phyloP scores from a whole-genome alignment of 768 basidiomycete genomes.

The Amylocystis lapponica region DNA sequence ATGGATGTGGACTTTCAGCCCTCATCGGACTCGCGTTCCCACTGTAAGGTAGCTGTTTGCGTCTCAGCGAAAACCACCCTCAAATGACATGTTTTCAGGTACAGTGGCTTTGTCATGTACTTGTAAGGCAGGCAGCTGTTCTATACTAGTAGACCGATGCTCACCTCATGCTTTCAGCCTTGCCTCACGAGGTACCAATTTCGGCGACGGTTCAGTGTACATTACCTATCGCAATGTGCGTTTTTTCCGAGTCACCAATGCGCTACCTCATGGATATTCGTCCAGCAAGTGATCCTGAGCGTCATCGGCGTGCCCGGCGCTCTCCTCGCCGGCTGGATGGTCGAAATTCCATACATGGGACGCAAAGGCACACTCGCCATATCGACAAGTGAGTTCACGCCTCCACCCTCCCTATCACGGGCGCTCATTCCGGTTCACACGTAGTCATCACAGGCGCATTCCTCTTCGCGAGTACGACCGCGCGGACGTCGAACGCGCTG shows the following conservation, averaged over 20 bases:
- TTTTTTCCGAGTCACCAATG: neutral
- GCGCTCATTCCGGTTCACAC: conserved; percentile 4
- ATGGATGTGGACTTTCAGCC: no score
- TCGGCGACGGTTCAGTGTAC: conserved; percentile 63
- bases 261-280: neutral
- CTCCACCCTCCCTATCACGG: neutral
- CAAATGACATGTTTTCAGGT: conserved; percentile 23
- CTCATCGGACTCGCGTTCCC: conserved; percentile 77
- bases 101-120: conserved; percentile 49
- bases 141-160: no score
- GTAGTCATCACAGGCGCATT: conserved; percentile 50
- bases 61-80: no score
- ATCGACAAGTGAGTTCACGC: conserved; percentile 36
- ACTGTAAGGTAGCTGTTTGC: conserved; percentile 32
- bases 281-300: conserved; percentile 49
- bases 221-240: conserved; percentile 70
- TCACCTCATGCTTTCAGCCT: no score
- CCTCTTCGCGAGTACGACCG: conserved; percentile 52
- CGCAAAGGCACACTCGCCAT: conserved; percentile 48
- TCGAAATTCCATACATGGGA: conserved; percentile 46
- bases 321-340: conserved; percentile 46
- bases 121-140: no score
- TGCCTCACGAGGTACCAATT: conserved; percentile 54
- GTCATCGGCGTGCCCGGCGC: conserved; percentile 56
- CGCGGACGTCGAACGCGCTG: conserved; percentile 43